Base-by-base conservation (phyloP, 768 basidiomycete species). In the Kwoniella sp. region DNA sequence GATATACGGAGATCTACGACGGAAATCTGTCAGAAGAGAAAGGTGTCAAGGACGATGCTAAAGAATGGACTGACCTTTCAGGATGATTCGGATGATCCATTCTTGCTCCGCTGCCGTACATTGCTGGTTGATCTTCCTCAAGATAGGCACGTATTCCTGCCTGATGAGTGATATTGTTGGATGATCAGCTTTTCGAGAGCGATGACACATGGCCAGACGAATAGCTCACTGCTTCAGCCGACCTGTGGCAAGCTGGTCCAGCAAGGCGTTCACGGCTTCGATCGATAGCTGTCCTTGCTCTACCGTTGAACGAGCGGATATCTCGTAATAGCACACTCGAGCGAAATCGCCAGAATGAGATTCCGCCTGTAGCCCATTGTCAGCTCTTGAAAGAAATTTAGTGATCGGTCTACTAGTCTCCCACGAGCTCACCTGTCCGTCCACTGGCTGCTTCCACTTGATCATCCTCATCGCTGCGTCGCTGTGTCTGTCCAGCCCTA, bases 1-100 rank as follows among this genome's bases (percentile, higher is more conserved):
- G 89, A 90, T 63, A 97, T 94, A 52, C 87, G 85, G 85, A 98
- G 88, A 73, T 98, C 95, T 96, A 54, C 13, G 2, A 48, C n/a
- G 3, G 15, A 45, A 12, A 34, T 66, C 23, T 61, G 34, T 34
- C 9, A 50, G 37, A 31, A 12, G 29, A 37, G 37, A 41, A 17
- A 11, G 11, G 11, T 3, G 41, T 7, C 41, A 17, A 45, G 41
- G 9, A 22, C 15, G 17, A 48, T 15, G 31, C 13, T 38, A 34
- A 17, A 23, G 28, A 17, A 23, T 54, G 29, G 8, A 51, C 57
- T 1, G 59, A 91, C 95, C 95, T 85, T 97, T 96, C 34, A 98
- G 83, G 54, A 99, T 90, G 77, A 99, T 92, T 8, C 93, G 87
- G n/a, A 91, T 89, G 62, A 99, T 88, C 96, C 96, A 99, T 54